Evolutionary conservation across 805 yeast species (phyloP).

Genomic region (Barnettozyma siamensis): DNA sequence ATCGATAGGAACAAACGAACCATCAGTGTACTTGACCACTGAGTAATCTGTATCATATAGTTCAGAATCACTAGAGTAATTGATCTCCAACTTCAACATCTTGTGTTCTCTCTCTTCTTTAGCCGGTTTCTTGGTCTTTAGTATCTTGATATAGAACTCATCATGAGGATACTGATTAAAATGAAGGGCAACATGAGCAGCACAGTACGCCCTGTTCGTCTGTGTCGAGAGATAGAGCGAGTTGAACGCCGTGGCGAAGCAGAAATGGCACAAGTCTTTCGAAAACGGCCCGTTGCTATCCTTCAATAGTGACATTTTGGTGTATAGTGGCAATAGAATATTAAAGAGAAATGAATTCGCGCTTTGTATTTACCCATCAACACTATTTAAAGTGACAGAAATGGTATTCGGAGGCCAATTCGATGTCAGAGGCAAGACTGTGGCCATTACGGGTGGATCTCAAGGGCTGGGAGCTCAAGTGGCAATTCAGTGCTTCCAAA

Average conservation of each 20-base stretch:
- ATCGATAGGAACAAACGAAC: conserved; percentile 17
- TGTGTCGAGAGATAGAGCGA: conserved; percentile 75
- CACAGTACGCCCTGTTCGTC: conserved; percentile 68
- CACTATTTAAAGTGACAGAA: no score
- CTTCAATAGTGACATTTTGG: background rate
- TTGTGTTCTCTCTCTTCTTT: conserved; percentile 30
- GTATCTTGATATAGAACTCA: conserved; percentile 49
- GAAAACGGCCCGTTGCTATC: conserved; percentile 35
- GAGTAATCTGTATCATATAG: conserved; percentile 36
- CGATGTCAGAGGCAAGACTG: conserved; percentile 36
- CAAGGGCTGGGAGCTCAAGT: conserved; percentile 88
- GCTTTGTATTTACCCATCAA: no score
- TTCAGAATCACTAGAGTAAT: conserved; percentile 57
- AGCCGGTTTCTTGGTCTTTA: conserved; percentile 39
- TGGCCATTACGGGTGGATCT: conserved; percentile 86
- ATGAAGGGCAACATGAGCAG: conserved; percentile 59
- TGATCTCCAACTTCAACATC: conserved; percentile 61
- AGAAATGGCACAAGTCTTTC: conserved; percentile 88
- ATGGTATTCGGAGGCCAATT: conserved; percentile 15
- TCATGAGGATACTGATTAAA: conserved; percentile 45
- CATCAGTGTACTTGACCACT: conserved; percentile 3
- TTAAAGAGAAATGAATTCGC: no score
- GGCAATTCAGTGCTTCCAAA: conserved; percentile 49
- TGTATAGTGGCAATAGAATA: conserved; percentile 6
- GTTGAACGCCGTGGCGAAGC: conserved; percentile 64